A percentile compares a stretch with the other conserved stretches of the same genome.
phyloP scores from a whole-genome alignment of 495 filamentous ascomycete species.

The Aspergillus incahuasiensis region DNA sequence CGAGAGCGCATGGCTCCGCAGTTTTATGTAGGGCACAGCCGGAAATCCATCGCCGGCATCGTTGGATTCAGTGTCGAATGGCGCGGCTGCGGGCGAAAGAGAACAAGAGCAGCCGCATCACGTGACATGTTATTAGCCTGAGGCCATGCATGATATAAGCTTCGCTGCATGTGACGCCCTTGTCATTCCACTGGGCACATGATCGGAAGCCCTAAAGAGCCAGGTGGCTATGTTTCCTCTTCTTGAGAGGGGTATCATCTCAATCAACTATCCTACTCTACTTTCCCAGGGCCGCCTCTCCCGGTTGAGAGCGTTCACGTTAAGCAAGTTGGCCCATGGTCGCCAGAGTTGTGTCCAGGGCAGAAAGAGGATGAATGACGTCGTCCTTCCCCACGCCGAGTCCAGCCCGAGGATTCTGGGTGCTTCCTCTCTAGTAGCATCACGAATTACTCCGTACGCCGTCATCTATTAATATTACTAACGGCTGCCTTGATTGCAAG shows the following conservation, averaged over 20 bases:
- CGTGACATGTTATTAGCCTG: background rate
- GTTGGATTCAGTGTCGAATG: slow-evolving; percentile 1
- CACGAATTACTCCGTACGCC: slow-evolving; percentile 2
- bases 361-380: background rate
- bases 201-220: background rate
- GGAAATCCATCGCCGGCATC: slow-evolving; percentile 16
- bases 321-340: background rate
- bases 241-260: background rate
- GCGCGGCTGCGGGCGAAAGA: slow-evolving; percentile 4
- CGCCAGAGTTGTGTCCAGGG: background rate
- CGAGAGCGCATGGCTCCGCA: slow-evolving; percentile 27
- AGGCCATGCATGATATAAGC: background rate
- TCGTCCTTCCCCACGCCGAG: background rate
- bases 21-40: slow-evolving; percentile 4
- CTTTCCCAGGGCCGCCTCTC: background rate
- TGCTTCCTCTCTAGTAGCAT: background rate
- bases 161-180: background rate
- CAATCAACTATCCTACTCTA: background rate
- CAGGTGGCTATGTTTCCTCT: background rate
- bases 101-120: background rate
- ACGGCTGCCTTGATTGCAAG: background rate
- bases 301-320: background rate
- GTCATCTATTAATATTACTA: background rate
- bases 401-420: background rate
- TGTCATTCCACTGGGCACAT: too few species aligned